These are phyloP conservation scores for Ulvella scutata DNA, from an alignment of 139 green algal species.

Conservation along the genomic window DNA sequence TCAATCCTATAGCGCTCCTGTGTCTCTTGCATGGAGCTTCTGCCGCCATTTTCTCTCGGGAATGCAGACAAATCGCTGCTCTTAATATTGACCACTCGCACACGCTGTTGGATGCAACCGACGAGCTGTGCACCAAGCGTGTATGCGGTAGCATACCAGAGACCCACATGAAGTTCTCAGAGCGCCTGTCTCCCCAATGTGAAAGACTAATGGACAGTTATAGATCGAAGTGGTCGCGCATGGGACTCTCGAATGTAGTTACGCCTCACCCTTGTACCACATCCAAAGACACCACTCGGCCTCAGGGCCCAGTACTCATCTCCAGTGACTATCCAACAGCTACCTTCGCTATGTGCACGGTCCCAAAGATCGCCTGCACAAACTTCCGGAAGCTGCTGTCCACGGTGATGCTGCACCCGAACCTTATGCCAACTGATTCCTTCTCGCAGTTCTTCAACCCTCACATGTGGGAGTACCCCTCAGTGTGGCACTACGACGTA, in stretches of 20 bases:
- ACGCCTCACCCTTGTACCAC: neutral
- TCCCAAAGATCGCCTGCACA: constrained; percentile 1
- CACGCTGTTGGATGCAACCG: too few relatives aligned
- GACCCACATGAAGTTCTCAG: neutral
- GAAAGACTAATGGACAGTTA: neutral
- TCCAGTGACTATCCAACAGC: neutral
- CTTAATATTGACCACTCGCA: too few relatives aligned
- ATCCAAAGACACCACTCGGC: neutral
- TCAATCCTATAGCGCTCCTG: too few relatives aligned
- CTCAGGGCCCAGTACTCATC: neutral
- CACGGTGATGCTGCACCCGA: neutral
- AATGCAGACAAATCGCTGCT: too few relatives aligned
- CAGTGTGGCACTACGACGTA: neutral
- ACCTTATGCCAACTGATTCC: neutral
- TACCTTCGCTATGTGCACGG: neutral
- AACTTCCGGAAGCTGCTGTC: constrained; percentile 1
- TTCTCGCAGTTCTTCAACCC: neutral
- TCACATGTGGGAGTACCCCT: neutral
- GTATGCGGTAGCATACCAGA: neutral
- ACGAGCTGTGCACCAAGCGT: neutral
- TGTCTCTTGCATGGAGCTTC: too few relatives aligned
- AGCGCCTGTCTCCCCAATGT: neutral
- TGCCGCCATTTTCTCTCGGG: too few relatives aligned
- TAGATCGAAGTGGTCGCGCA: neutral
- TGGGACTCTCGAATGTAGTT: neutral